phyloP scores from a whole-genome alignment of 306 rosid genomes.

The Quercus aquifolioides region DNA sequence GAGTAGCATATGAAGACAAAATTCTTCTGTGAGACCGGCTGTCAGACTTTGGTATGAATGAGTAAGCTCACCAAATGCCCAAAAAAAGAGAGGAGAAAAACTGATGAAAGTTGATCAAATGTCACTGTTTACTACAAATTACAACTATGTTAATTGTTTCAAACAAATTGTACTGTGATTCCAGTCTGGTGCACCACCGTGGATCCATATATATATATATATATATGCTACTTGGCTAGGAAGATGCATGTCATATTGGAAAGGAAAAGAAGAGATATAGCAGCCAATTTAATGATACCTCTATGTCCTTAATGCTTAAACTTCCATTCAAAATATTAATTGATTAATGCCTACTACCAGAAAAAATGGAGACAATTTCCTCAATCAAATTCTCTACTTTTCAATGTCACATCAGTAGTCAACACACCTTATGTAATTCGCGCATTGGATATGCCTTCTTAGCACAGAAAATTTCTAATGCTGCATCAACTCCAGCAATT shows the following conservation, averaged over 20 bases:
- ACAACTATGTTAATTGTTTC: neutral
- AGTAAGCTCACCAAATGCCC: neutral
- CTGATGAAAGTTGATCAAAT: neutral
- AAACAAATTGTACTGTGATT: neutral
- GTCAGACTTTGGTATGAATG: neutral
- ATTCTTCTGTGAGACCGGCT: neutral
- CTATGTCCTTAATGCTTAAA: neutral
- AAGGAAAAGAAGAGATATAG: neutral
- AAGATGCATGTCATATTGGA: neutral
- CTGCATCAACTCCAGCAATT: constrained; percentile 78
- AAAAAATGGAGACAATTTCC: constrained; percentile 10
- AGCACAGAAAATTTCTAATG: constrained; percentile 75
- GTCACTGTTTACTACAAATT: neutral
- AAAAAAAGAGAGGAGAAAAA: too few relatives aligned
- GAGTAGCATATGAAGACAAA: neutral
- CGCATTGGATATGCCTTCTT: constrained; percentile 74
- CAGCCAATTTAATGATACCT: neutral
- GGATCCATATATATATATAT: neutral
- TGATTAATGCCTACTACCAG: neutral
- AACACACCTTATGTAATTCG: constrained; percentile 68
- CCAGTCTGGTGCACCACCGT: neutral
- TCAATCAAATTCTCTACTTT: neutral
- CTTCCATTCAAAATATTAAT: neutral
- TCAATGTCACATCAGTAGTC: constrained; percentile 2
- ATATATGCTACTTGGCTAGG: neutral